phyloP scores from a whole-genome alignment of 768 basidiomycete species.

The Auriscalpium microsporum region DNA sequence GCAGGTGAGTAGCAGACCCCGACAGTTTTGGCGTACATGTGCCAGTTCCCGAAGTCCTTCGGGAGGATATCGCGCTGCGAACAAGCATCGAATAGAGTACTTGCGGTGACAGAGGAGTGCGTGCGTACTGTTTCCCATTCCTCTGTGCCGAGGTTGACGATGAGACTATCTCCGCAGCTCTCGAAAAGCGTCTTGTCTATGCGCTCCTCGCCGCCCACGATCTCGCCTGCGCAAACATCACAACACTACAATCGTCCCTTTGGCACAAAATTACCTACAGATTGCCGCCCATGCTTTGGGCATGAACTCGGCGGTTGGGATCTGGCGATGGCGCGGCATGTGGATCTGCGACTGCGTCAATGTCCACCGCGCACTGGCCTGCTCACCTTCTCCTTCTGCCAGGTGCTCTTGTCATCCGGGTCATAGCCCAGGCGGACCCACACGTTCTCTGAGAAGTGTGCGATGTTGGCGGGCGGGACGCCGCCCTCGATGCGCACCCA shows the following conservation, averaged over 20 bases:
- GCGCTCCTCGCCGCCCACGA: conserved; percentile 28
- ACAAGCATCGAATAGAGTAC: neutral
- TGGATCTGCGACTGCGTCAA: conserved; percentile 15
- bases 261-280: conserved; percentile 3
- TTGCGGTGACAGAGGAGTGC: neutral
- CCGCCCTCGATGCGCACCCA: conserved; percentile 25
- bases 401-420: conserved; percentile 27
- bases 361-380: neutral
- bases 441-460: conserved; percentile 24
- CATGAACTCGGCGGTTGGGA: conserved; percentile 20
- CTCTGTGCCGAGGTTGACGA: conserved; percentile 28
- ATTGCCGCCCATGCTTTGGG: conserved; percentile 20
- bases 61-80: conserved; percentile 17
- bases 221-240: conserved; percentile 22
- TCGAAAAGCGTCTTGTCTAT: conserved; percentile 22
- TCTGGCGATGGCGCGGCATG: conserved; percentile 24
- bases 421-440: conserved; percentile 27
- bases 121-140: conserved; percentile 19
- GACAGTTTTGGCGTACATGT: conserved; percentile 14
- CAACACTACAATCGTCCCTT: neutral
- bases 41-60: conserved; percentile 29
- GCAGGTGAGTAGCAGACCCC: no score
- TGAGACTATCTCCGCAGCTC: conserved; percentile 26
- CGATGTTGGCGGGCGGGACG: conserved; percentile 23
- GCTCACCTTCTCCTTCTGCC: conserved; percentile 22